These are phyloP conservation scores for Tulasnella sp. DNA, from an alignment of 768 basidiomycete species.

Conservation along the genomic window DNA sequence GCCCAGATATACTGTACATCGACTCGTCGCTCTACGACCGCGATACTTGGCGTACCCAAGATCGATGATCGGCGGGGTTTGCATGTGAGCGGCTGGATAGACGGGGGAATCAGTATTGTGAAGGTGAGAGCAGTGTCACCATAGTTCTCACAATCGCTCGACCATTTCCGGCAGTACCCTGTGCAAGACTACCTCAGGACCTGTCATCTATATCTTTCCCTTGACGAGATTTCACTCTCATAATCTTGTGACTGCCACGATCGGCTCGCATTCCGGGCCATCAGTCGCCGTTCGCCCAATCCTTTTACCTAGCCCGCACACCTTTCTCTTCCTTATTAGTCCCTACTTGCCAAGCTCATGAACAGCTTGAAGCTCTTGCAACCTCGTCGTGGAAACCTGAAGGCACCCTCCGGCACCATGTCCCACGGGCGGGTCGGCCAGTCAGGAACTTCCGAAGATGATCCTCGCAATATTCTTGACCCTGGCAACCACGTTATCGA, in stretches of 20 bases:
- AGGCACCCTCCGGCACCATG: background rate
- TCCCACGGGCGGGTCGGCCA: background rate
- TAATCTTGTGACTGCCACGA: background rate
- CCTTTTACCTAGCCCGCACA: background rate
- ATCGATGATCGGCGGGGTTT: conserved; percentile 45
- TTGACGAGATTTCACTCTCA: background rate
- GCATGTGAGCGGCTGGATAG: background rate
- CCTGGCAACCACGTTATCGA: conserved; percentile 19
- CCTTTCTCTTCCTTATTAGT: background rate
- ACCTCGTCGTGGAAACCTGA: background rate
- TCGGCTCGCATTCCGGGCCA: background rate
- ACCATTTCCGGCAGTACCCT: no score
- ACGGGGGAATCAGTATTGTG: background rate
- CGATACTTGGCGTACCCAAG: conserved; percentile 63
- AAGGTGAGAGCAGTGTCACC: background rate
- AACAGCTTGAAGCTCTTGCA: background rate
- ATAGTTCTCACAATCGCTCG: background rate
- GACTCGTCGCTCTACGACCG: conserved; percentile 42
- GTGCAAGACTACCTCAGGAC: no score
- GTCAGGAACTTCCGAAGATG: background rate
- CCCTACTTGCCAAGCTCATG: background rate
- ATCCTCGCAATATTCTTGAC: conserved; percentile 10
- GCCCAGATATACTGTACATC: conserved; percentile 54
- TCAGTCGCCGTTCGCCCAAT: background rate
- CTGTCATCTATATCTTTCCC: no score